These are phyloP conservation scores for Collybia sp. DNA, from an alignment of 768 basidiomycete species.

Conservation along the genomic window DNA sequence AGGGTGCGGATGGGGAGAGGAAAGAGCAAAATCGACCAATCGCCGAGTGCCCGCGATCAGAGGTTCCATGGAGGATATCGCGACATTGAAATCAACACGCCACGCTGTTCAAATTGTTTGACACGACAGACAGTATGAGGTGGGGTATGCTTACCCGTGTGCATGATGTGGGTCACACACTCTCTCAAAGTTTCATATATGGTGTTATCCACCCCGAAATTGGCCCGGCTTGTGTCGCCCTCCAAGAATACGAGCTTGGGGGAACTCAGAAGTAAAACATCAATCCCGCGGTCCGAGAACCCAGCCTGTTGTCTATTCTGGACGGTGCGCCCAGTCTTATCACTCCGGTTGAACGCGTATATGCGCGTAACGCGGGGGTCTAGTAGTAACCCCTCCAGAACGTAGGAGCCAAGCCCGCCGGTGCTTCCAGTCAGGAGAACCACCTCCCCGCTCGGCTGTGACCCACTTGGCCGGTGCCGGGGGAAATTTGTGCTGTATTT, in stretches of 20 bases:
- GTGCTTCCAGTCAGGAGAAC: slow-evolving; percentile 39
- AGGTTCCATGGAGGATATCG: slow-evolving; percentile 38
- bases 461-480: neutral
- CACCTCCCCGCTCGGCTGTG: slow-evolving; percentile 2
- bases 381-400: slow-evolving; percentile 22
- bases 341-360: slow-evolving; percentile 26
- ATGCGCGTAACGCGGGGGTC: slow-evolving; percentile 16
- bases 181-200: slow-evolving; percentile 24
- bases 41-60: slow-evolving; percentile 35
- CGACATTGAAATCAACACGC: slow-evolving; percentile 42
- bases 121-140: neutral
- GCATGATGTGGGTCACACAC: slow-evolving; percentile 30
- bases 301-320: slow-evolving; percentile 21
- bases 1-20: slow-evolving; percentile 15
- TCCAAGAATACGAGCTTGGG: slow-evolving; percentile 29
- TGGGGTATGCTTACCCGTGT: slow-evolving; percentile 19
- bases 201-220: slow-evolving; percentile 19
- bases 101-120: slow-evolving; percentile 24
- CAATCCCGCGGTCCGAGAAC: slow-evolving; percentile 28
- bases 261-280: slow-evolving; percentile 19
- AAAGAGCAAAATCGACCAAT: slow-evolving; percentile 21
- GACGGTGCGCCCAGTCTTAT: slow-evolving; percentile 2
- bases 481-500: slow-evolving; percentile 6
- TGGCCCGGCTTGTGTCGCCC: slow-evolving; percentile 23
- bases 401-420: slow-evolving; percentile 33